These are phyloP conservation scores for Populus ilicifolia DNA, from an alignment of 345 rosid genomes.

Conservation along the genomic window DNA sequence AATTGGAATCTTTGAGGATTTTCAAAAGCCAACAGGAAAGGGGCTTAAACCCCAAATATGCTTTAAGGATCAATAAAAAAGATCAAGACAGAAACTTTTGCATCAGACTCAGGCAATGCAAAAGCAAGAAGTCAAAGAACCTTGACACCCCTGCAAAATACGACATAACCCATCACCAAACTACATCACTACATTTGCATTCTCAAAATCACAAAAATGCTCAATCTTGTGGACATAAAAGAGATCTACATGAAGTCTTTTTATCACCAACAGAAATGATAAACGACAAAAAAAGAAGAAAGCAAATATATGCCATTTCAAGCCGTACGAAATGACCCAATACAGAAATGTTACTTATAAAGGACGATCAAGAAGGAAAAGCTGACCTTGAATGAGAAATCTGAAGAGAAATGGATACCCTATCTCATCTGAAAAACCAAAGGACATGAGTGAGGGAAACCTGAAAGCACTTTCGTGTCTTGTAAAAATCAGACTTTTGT, in stretches of 20 bases:
- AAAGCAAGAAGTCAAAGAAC: neutral
- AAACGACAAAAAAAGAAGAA: neutral
- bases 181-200: neutral
- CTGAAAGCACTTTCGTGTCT: neutral
- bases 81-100: neutral
- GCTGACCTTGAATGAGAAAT: conserved; percentile 3
- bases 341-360: neutral
- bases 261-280: neutral
- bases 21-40: neutral
- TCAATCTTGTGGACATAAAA: neutral
- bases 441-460: neutral
- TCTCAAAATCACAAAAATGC: neutral
- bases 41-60: neutral
- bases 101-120: neutral
- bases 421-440: neutral
- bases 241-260: neutral
- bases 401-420: neutral
- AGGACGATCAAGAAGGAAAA: neutral
- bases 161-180: neutral
- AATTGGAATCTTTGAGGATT: neutral
- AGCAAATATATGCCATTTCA: neutral
- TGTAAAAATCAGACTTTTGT: neutral
- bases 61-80: neutral
- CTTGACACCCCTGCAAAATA: conserved; percentile 4
- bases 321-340: neutral